phyloP scores from a whole-genome alignment of 148 eudicot genomes.

The Spergularia bocconei region DNA sequence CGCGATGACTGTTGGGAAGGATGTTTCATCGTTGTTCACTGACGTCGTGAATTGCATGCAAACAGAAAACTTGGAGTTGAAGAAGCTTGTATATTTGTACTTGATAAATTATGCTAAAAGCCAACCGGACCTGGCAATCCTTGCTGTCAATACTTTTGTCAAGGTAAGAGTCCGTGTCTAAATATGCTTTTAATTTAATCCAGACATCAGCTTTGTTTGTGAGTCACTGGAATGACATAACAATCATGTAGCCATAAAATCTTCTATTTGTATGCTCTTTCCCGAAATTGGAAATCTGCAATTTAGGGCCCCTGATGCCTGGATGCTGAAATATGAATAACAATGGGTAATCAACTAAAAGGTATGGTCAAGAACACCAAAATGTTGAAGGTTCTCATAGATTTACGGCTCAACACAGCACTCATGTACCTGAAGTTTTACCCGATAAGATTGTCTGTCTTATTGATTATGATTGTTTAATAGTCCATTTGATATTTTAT shows the following conservation, averaged over 20 bases:
- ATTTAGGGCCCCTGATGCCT: not conserved
- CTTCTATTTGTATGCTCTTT: not conserved
- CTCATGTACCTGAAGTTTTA: not conserved
- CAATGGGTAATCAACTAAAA: not conserved
- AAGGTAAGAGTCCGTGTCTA: slow-evolving; percentile 49
- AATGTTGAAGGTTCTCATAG: not conserved
- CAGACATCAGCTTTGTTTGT: not conserved
- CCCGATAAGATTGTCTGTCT: not conserved
- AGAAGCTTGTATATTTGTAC: slow-evolving; percentile 94
- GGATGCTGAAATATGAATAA: no score
- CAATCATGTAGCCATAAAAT: not conserved
- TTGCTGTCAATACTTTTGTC: slow-evolving; percentile 97
- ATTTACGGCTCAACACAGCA: no score
- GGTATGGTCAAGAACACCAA: not conserved
- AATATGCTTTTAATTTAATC: not conserved
- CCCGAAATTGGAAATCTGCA: no score
- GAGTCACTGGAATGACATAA: not conserved
- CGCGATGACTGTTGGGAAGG: slow-evolving; percentile 99
- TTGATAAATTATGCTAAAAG: slow-evolving; percentile 98
- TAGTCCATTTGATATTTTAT: not conserved
- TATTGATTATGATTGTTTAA: not conserved
- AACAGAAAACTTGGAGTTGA: slow-evolving; percentile 95
- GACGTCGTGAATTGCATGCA: slow-evolving; percentile 99
- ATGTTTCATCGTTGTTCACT: slow-evolving; percentile 93
- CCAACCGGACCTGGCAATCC: slow-evolving; percentile 97